Evolutionary conservation across 768 basidiomycete species (phyloP).

Genomic region (Calocera cornea): DNA sequence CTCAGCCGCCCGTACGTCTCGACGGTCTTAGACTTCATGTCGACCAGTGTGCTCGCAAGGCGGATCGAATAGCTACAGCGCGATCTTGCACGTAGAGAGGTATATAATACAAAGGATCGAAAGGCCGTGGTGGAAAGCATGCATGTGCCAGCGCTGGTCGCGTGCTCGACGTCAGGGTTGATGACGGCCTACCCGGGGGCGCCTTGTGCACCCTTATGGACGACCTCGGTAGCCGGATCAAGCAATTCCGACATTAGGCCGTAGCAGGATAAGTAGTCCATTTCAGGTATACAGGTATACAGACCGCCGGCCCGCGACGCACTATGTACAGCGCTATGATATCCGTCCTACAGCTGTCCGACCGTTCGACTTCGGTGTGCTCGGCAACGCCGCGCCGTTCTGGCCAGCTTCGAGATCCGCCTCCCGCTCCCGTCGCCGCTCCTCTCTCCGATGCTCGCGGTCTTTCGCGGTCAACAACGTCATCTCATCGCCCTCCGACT

Average conservation of each 20-base stretch:
- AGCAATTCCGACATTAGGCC: not conserved
- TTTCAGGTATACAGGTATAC: not conserved
- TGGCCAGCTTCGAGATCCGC: not conserved
- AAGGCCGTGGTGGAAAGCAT: not conserved
- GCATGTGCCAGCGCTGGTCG: not conserved
- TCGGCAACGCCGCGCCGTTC: too few relatives aligned
- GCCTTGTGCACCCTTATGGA: not conserved
- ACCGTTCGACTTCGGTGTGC: not conserved
- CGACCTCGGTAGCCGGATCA: not conserved
- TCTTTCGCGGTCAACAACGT: not conserved
- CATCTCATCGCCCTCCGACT: not conserved
- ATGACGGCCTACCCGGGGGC: not conserved
- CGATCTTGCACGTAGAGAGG: not conserved
- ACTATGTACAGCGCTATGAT: not conserved
- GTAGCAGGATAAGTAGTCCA: not conserved
- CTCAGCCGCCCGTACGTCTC: slow-evolving; percentile 51
- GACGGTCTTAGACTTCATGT: slow-evolving; percentile 10
- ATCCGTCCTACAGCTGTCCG: slow-evolving; percentile 2
- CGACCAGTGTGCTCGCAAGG: not conserved
- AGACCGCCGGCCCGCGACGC: not conserved
- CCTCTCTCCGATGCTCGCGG: not conserved
- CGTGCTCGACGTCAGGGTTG: not conserved
- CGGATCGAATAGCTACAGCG: not conserved
- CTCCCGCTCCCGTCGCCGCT: not conserved
- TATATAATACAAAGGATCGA: not conserved